Conservation (phyloP, 2,329 filamentous ascomycete genomes). For the Grosmannia penicillata region DNA sequence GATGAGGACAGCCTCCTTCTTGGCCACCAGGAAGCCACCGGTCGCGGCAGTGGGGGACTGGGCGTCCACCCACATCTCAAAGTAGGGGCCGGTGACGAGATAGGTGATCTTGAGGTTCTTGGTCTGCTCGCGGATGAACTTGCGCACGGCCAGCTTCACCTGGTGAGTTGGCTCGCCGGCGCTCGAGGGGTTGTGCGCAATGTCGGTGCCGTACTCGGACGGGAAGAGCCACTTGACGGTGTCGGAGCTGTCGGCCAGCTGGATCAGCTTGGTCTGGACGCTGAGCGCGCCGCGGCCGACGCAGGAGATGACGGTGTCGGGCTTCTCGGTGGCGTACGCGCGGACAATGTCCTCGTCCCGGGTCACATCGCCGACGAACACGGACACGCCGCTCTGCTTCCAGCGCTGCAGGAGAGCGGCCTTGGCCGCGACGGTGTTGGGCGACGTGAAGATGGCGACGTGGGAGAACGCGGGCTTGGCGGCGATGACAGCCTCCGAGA, state of each 20-base stretch:
- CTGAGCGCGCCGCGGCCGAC: conserved; percentile 49
- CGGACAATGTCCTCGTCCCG: conserved; percentile 34
- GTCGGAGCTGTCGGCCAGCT: conserved; percentile 36
- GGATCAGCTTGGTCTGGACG: conserved; percentile 46
- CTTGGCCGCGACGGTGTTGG: conserved; percentile 34
- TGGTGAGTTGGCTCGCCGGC: conserved; percentile 52
- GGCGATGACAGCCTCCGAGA: conserved; percentile 18
- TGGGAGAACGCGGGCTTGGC: conserved; percentile 16
- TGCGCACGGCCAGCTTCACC: conserved; percentile 53
- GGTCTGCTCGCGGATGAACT: conserved; percentile 37
- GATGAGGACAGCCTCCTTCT: conserved; percentile 43
- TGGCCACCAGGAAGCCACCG: conserved; percentile 44
- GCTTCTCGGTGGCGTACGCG: conserved; percentile 38
- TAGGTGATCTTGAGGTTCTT: conserved; percentile 46
- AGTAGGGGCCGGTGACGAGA: conserved; percentile 55
- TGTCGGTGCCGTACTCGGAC: conserved; percentile 52
- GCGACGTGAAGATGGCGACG: conserved; percentile 25
- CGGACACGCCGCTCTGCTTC: conserved; percentile 28
- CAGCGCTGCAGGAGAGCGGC: conserved; percentile 24
- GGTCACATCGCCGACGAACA: conserved; percentile 40
- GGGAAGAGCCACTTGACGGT: conserved; percentile 50
- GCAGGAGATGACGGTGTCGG: conserved; percentile 51
- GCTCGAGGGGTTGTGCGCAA: conserved; percentile 44
- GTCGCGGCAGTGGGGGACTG: conserved; percentile 21
- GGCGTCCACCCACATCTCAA: conserved; percentile 42